Evolutionary conservation across 2,329 filamentous ascomycete genomes (phyloP), one percentile per base, ranked within the genome.

Genomic region (Exserohilum rostratum): DNA sequence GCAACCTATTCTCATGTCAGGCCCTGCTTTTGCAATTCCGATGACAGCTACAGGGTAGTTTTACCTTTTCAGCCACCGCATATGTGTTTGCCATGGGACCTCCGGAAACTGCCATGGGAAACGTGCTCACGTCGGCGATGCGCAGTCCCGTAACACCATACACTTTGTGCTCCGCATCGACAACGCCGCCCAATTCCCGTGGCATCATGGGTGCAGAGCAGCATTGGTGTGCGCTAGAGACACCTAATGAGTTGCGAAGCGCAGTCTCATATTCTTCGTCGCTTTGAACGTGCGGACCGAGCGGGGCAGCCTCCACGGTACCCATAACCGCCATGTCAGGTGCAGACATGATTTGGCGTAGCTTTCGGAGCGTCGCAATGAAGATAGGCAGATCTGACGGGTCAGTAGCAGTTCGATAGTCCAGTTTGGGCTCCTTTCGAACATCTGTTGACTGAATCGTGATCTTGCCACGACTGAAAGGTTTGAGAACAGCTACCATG

Each of bases 381-480:
- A 73, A 44, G 13, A 74, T 57, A 11, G 69, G 60, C 17, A 68
- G 48, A 53, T 77, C 75, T 12, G 64, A 58, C 1, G 68, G 68
- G 56, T 74, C 67, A 6, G 60, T 51, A 7, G 45, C 64, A 17
- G 70, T 67, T 29, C 58, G 62, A 57, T 66, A 74, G 43, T 74
- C 64, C 48, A 72, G 55, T 6, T 70, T 50, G 1, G 71, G 71
- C 3, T 58, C 53, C 7, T 46, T 54, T 7, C 60, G 42, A 7
- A 69, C 65, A 44, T 68, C 61, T 9, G 66, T 60, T 9, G 70
- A 69, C 50, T 70, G 67, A 45, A 73, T 64, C 12, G 53, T 65
- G 35, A 75, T 65, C n/a, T 67, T 68, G 9, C 74, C 74, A 31
- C 73, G 71, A 20, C 63, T 68, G 31, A 76, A 64, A 2, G 75